Conservation (phyloP, 75 land plant genomes). For the Pinus tabuliformis region DNA sequence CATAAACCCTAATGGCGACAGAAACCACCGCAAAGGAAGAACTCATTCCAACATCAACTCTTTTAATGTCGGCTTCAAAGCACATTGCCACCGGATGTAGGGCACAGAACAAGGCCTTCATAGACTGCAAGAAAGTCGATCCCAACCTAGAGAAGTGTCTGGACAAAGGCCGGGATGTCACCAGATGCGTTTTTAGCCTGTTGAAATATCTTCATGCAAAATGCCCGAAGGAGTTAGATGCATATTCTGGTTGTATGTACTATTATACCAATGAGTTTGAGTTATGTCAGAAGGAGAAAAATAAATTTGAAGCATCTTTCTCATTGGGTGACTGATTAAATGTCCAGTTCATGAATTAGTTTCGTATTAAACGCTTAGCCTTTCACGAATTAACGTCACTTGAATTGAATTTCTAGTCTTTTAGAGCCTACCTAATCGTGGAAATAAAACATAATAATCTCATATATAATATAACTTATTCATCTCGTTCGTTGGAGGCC, state of each 20-base stretch:
- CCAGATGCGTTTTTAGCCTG: constrained; percentile 67
- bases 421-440: too few relatives aligned
- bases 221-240: constrained; percentile 86
- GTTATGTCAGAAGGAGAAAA: constrained; percentile 76
- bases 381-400: too few relatives aligned
- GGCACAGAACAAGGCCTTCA: constrained; percentile 59
- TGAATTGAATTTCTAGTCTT: too few relatives aligned
- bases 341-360: background rate
- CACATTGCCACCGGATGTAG: constrained; percentile 58
- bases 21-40: constrained; percentile 41
- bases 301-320: constrained; percentile 71
- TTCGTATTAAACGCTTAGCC: background rate
- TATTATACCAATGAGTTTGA: constrained; percentile 88
- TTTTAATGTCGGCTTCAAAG: constrained; percentile 74
- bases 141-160: constrained; percentile 87
- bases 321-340: constrained; percentile 16
- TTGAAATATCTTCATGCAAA: constrained; percentile 70
- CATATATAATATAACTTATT: too few relatives aligned
- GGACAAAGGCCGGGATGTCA: constrained; percentile 71
- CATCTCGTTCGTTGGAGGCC: too few relatives aligned
- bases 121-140: constrained; percentile 73
- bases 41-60: constrained; percentile 80
- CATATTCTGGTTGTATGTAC: constrained; percentile 78
- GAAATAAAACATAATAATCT: too few relatives aligned
- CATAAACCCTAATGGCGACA: constrained; percentile 25